Evolutionary conservation across 106 monocot genomes (phyloP), one percentile per base, ranked within the genome.

Genomic region (Posidonia australis): DNA sequence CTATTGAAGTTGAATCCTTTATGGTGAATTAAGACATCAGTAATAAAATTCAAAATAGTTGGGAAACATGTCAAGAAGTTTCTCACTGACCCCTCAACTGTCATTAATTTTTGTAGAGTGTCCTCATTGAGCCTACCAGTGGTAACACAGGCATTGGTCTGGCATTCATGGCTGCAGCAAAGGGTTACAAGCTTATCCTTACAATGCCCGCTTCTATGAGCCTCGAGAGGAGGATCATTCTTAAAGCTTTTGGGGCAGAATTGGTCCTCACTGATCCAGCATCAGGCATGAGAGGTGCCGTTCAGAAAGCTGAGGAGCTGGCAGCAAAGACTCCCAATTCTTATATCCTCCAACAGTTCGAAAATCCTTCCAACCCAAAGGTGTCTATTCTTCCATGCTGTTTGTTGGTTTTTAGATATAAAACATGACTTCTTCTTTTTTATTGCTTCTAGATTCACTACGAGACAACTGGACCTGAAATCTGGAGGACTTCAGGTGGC

Each of bases 191-290:
- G 54, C 80, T 87, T 16, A 23, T 73, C 0, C 52, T 83, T 9
- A 83, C 83, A 9, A 83, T 87, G 83, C 87, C 87, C n/a, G 78
- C 83, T 18, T 78, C 83, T n/a, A 83, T 83, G 83, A 83, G 80
- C 51, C 64, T 87, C 42, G 87, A 87, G 67, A 87, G 83, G 57
- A 80, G 87, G 69, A 83, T 80, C 48, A 80, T 87, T 41, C 59
- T 87, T 19, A 80, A 76, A 49, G 83, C 83, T 70, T 87, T 87
- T 61, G 78, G 76, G 26, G 87, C 87, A 49, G 83, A 87, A 42
- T 48, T 85, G 36, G 60, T 81, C 12, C 66, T 87, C 16, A 83
- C 83, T 17, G 83, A 87, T 47, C 83, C 87, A 51, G 46, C 51
- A 54, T 18, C 73, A 18, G 87, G 83, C 28, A 70, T 83, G 80